Base-by-base conservation (phyloP, 1,284 basidiomycete species). In the Crepidotus sp. region DNA sequence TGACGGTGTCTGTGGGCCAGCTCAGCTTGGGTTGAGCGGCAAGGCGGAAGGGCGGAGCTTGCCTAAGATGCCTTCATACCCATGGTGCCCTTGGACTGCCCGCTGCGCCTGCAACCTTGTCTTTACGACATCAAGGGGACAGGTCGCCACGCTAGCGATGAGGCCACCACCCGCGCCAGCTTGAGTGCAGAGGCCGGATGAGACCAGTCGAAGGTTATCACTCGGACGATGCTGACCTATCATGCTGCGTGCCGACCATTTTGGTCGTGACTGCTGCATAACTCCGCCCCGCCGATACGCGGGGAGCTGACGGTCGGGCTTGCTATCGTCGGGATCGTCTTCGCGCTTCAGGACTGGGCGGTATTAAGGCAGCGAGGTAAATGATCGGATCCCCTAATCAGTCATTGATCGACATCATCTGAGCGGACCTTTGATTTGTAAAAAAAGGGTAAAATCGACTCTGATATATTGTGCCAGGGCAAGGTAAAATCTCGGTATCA, bases 41-140 rank as follows among this genome's bases (percentile, higher is more conserved):
- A 47, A 36, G 41, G 52, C 17, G 26, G 26, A 19, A 3, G 11
- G 41, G 55, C 46, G 54, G 18, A 24, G 24, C 81, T 60, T 57
- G 89, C 80, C 81, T 52, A 76, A 55, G 42, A 93, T 79, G 33
- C 90, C 87, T 55, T 81, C 68, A 62, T 94, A 93, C 13, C 75
- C 79, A 45, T 69, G 63, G 49, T 82, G 74, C 24, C 82, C 82
- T 36, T 71, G 72, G 21, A 80, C 65, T 18, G 73, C 70, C 47
- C 77, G 73, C 63, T 96, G 91, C 14, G 96, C 95, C 68, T 98
- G 95, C 34, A 98, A 67, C 54, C 90, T 89, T 0, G 95, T 98
- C 72, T 98, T 98, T 65, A 98, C 76, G 35, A 98, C 95, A 63
- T 98, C 95, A 46, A 98, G 74, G 6, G 95, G 95, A 63, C 96